A percentile compares a stretch with the other conserved stretches of the same genome.
Evolutionary conservation across 192 early-diverging fungal genomes (phyloP).

Genomic region (Mortierella alpina): DNA sequence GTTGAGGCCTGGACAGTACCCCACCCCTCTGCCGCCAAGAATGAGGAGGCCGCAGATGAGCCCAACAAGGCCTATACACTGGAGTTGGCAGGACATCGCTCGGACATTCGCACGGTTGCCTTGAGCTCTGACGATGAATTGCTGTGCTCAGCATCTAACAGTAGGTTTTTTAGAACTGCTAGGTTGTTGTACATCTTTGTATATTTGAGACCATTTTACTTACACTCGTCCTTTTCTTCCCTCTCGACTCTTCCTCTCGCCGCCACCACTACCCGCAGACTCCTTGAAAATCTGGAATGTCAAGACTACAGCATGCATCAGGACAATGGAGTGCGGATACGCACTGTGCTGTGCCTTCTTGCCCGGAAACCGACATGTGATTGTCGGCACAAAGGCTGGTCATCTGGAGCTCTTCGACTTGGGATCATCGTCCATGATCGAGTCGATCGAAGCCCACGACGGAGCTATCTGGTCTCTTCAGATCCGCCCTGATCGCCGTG

Average conservation of each 20-base stretch:
- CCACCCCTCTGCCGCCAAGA: conserved; percentile 65
- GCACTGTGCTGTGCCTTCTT: conserved; percentile 94
- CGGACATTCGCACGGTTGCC: conserved; percentile 90
- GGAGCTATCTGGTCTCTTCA: conserved; percentile 90
- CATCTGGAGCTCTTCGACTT: conserved; percentile 93
- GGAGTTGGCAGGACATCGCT: conserved; percentile 90
- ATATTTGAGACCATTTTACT: background rate
- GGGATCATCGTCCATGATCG: conserved; percentile 82
- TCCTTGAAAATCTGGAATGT: conserved; percentile 93
- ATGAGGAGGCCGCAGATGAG: conserved; percentile 73
- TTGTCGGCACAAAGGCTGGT: conserved; percentile 95
- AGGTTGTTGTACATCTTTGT: background rate
- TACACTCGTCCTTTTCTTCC: background rate
- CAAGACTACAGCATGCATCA: conserved; percentile 82
- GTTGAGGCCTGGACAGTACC: conserved; percentile 83
- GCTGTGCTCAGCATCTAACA: conserved; percentile 87
- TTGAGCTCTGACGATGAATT: conserved; percentile 90
- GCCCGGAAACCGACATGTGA: conserved; percentile 87
- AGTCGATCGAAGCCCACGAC: conserved; percentile 92
- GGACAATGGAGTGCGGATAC: conserved; percentile 91
- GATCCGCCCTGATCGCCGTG: conserved; percentile 86
- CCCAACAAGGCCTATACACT: conserved; percentile 75
- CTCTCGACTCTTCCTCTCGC: background rate
- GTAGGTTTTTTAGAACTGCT: conserved; percentile 42
- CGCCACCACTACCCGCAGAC: conserved; percentile 48